Evolutionary conservation across 768 basidiomycete species (phyloP).

Genomic region (Mrakia gelida): DNA sequence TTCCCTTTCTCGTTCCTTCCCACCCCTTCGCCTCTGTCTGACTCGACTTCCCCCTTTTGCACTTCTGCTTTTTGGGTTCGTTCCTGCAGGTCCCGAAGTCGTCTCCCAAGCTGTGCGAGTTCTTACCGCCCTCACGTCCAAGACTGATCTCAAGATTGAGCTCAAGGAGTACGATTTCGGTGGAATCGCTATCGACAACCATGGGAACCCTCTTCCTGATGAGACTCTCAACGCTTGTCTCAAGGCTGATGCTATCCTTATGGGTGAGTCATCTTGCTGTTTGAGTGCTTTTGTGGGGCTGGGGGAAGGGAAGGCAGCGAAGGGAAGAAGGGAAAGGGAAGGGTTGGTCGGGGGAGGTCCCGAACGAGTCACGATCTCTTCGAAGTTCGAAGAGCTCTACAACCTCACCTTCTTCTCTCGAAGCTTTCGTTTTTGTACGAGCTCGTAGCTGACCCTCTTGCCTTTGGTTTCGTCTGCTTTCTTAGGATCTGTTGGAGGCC

Average conservation of each 20-base stretch:
- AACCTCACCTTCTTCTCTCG: neutral
- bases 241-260: conserved; percentile 88
- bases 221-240: conserved; percentile 82
- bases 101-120: conserved; percentile 78
- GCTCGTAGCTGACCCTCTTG: neutral
- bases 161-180: conserved; percentile 79
- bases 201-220: conserved; percentile 77
- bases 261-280: conserved; percentile 58
- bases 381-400: neutral
- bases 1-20: neutral
- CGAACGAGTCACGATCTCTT: neutral
- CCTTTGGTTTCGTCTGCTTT: neutral
- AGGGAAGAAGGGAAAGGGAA: too few species aligned
- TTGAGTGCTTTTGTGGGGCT: neutral
- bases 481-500: conserved; percentile 92
- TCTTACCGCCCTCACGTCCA: conserved; percentile 63
- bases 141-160: conserved; percentile 63
- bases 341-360: neutral
- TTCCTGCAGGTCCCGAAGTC: conserved; percentile 77
- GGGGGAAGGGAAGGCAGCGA: neutral
- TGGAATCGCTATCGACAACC: conserved; percentile 83
- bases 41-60: too few species aligned
- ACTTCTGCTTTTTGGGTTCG: neutral
- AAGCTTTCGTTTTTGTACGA: neutral
- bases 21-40: neutral